Conservation (phyloP, 345 rosid genomes). For the Syzygium aromaticum region DNA sequence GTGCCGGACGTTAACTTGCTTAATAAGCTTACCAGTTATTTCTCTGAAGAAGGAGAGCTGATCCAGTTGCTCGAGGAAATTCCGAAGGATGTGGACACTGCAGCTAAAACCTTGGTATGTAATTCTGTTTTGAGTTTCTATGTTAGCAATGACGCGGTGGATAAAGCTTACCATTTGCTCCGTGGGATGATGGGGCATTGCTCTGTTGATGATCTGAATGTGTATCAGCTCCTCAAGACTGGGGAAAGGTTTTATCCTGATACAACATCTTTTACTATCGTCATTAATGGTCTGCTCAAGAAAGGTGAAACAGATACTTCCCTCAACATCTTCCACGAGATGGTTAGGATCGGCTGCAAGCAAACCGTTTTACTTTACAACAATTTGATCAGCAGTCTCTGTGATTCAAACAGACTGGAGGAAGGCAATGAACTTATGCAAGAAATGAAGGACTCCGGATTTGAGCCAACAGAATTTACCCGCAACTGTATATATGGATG, state of each 20-base stretch:
- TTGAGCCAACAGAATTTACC: slow-evolving; percentile 60
- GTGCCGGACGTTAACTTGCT: slow-evolving; percentile 50
- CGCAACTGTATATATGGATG: slow-evolving; percentile 62
- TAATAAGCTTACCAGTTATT: slow-evolving; percentile 47
- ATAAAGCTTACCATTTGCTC: slow-evolving; percentile 50
- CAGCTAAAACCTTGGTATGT: slow-evolving; percentile 37
- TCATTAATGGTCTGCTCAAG: slow-evolving; percentile 42
- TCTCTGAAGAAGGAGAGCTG: slow-evolving; percentile 40
- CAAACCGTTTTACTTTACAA: slow-evolving; percentile 37
- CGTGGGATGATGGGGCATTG: slow-evolving; percentile 24
- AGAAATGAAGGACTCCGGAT: slow-evolving; percentile 50
- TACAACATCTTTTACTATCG: slow-evolving; percentile 31
- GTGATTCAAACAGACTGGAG: slow-evolving; percentile 56
- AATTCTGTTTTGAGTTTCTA: slow-evolving; percentile 36
- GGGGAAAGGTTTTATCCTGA: slow-evolving; percentile 29
- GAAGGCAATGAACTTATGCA: slow-evolving; percentile 47
- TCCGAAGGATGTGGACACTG: slow-evolving; percentile 30
- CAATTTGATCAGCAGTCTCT: slow-evolving; percentile 48
- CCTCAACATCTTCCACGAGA: slow-evolving; percentile 40
- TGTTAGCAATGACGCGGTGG: slow-evolving; percentile 20
- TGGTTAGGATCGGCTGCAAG: slow-evolving; percentile 33
- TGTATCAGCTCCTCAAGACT: slow-evolving; percentile 17
- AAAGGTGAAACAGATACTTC: slow-evolving; percentile 51
- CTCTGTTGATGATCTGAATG: slow-evolving; percentile 12
- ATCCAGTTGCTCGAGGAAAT: slow-evolving; percentile 24